These are phyloP conservation scores for Pseudisothecium myosuroides DNA, from an alignment of 225 moss, liverwort and hornwort species.

Conservation along the genomic window DNA sequence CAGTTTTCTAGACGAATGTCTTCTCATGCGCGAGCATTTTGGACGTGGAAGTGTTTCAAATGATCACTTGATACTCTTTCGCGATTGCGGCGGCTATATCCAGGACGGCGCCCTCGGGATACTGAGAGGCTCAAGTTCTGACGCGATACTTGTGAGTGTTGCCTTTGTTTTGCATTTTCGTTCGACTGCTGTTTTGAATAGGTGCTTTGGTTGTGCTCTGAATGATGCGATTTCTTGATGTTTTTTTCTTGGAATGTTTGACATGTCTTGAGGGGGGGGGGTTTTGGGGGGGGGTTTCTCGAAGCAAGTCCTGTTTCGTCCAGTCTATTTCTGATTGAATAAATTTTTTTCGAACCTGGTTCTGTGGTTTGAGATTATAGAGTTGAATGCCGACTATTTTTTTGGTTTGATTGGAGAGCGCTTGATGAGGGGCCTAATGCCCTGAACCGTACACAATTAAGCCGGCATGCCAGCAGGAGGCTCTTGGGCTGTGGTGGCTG, in stretches of 20 bases:
- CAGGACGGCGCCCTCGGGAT: not conserved
- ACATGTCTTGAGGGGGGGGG: not conserved
- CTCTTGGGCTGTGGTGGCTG: not conserved
- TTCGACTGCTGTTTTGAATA: not conserved
- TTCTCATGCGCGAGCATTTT: too few relatives aligned
- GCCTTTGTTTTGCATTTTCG: too few relatives aligned
- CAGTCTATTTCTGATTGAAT: not conserved
- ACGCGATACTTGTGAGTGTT: too few relatives aligned
- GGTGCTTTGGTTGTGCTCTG: not conserved
- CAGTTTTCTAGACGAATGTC: fast-evolving
- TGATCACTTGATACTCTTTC: not conserved
- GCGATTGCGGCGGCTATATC: not conserved
- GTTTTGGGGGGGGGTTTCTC: too few relatives aligned
- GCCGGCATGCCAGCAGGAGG: not conserved
- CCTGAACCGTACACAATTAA: not conserved
- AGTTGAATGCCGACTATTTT: too few relatives aligned
- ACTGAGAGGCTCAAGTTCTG: not conserved
- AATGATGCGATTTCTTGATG: not conserved
- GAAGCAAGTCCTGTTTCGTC: not conserved
- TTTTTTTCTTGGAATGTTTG: not conserved
- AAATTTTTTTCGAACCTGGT: not conserved
- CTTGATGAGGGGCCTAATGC: not conserved
- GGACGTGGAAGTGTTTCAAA: not conserved
- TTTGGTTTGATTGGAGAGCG: not conserved
- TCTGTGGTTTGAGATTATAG: not conserved